These are phyloP conservation scores for Talaromyces sp. DNA, from an alignment of 2,329 filamentous ascomycete species.

Conservation along the genomic window DNA sequence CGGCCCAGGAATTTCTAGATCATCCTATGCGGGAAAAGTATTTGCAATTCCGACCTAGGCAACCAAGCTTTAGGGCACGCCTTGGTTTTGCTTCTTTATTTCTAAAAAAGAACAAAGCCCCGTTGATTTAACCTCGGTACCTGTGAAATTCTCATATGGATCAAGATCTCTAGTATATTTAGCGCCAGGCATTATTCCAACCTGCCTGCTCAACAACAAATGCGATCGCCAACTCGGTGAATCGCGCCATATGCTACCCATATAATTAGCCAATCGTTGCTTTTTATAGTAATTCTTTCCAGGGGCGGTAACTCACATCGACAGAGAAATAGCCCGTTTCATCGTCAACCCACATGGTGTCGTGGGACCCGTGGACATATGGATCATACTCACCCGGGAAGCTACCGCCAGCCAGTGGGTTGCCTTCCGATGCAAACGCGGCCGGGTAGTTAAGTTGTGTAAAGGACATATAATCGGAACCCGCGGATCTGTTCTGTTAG, in stretches of 20 bases:
- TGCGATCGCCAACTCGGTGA: constrained; percentile 13
- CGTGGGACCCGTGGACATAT: constrained; percentile 7
- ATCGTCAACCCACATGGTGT: constrained; percentile 15
- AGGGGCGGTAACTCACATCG: constrained; percentile 7
- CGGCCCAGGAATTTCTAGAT: too few relatives aligned
- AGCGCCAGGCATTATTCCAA: constrained; percentile 14
- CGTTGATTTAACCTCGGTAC: not conserved
- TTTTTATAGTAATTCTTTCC: not conserved
- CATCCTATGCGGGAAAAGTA: too few relatives aligned
- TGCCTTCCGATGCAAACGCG: constrained; percentile 13
- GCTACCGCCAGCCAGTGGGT: constrained; percentile 5
- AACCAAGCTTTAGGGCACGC: not conserved
- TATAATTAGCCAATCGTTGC: not conserved
- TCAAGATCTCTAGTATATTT: not conserved
- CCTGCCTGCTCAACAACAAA: constrained; percentile 14
- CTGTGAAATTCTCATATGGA: too few relatives aligned
- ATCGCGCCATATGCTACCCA: constrained; percentile 13
- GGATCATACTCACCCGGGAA: constrained; percentile 14
- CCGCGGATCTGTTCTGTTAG: constrained; percentile 2
- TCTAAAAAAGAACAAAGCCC: not conserved
- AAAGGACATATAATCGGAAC: constrained; percentile 16
- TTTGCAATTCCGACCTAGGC: not conserved
- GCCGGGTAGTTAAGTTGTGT: constrained; percentile 16
- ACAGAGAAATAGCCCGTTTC: constrained; percentile 12
- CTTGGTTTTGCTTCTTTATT: too few relatives aligned